Evolutionary conservation across 1,284 basidiomycete genomes (phyloP).

Genomic region (Wolfiporia cocos): DNA sequence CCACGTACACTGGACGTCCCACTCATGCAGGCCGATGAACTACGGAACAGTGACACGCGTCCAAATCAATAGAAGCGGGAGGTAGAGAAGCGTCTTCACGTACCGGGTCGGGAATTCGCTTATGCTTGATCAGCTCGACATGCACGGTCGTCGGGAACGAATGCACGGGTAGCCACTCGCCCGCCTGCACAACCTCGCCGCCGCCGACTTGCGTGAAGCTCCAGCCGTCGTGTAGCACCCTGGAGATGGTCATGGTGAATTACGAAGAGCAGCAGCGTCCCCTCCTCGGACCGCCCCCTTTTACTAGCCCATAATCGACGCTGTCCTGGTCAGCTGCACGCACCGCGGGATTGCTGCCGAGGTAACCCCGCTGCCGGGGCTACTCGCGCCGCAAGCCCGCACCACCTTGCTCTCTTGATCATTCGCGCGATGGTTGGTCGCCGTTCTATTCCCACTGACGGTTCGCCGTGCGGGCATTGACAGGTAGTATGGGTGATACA

Average conservation of each 20-base stretch:
- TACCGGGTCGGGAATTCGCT: constrained; percentile 78
- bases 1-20: constrained; percentile 77
- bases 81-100: constrained; percentile 21
- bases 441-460: neutral
- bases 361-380: constrained; percentile 2
- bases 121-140: constrained; percentile 69
- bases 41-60: constrained; percentile 20
- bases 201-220: constrained; percentile 61
- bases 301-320: constrained; percentile 1
- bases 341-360: constrained; percentile 1
- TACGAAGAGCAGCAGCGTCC: neutral
- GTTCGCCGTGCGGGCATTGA: neutral
- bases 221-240: constrained; percentile 43
- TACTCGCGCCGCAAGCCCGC: neutral
- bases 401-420: neutral
- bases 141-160: constrained; percentile 80
- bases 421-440: neutral
- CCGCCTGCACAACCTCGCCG: constrained; percentile 49
- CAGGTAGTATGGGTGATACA: too few relatives aligned
- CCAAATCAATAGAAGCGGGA: constrained; percentile 6
- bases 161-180: constrained; percentile 59
- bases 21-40: constrained; percentile 76
- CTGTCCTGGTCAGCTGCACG: constrained; percentile 1
- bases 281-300: constrained; percentile 3
- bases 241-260: constrained; percentile 11